Conservation (phyloP, 306 rosid genomes). For the Ziziphus jujuba region DNA sequence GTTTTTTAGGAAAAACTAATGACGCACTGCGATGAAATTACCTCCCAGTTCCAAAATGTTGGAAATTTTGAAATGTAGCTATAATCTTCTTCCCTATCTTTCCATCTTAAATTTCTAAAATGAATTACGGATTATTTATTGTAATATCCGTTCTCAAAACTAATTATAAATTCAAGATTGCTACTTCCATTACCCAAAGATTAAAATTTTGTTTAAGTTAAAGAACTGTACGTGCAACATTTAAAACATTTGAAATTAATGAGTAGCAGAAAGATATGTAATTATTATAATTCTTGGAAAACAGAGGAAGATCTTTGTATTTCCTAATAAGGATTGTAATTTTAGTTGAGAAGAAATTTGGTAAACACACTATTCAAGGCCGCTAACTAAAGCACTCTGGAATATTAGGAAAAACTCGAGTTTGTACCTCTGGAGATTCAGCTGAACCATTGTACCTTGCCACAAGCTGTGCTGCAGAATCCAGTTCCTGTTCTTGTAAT, state of each 20-base stretch:
- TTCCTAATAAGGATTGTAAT: background rate
- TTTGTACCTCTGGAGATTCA: conserved; percentile 64
- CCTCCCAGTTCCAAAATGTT: too few species aligned
- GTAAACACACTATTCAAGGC: background rate
- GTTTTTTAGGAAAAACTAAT: too few species aligned
- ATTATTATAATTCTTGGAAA: background rate
- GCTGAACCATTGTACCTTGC: conserved; percentile 77
- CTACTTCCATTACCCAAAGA: too few species aligned
- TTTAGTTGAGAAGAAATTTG: conserved; percentile 8
- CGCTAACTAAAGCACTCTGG: background rate
- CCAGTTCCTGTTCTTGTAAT: conserved; percentile 49
- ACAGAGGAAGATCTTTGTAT: background rate
- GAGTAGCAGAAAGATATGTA: background rate
- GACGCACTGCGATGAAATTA: too few species aligned
- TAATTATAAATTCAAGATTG: too few species aligned
- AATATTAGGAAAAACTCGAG: conserved; percentile 1
- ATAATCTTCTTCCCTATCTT: too few species aligned
- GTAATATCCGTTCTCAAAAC: too few species aligned
- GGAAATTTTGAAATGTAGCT: too few species aligned
- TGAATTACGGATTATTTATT: too few species aligned
- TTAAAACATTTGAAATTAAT: background rate
- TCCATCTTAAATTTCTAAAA: too few species aligned
- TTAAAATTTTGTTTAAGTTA: too few species aligned
- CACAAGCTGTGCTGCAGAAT: conserved; percentile 84
- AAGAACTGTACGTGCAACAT: too few species aligned